These are phyloP conservation scores for Phytophthora multivora DNA, from an alignment of 352 stramenopile genomes.

Conservation along the genomic window DNA sequence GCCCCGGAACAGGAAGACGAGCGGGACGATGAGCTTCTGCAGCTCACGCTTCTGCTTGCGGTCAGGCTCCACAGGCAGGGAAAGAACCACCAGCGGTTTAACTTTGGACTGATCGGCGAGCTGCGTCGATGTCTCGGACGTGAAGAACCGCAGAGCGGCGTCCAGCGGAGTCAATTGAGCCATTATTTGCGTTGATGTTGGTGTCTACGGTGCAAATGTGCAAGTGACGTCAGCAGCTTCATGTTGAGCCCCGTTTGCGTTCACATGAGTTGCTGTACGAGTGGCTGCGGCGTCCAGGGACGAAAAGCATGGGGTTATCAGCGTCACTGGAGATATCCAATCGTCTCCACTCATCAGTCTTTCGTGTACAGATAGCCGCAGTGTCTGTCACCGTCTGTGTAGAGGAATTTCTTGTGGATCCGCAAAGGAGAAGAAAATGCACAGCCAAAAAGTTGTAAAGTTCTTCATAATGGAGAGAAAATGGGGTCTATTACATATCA, in stretches of 20 bases:
- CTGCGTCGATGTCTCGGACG: constrained; percentile 1
- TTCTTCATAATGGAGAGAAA: not conserved
- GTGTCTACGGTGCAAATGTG: constrained; percentile 8
- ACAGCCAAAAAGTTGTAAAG: not conserved
- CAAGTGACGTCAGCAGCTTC: constrained; percentile 16
- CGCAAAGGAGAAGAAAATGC: not conserved
- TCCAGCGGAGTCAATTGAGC: constrained; percentile 19
- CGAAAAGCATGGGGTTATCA: constrained; percentile 15
- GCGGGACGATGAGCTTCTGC: constrained; percentile 48
- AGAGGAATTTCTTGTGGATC: not conserved
- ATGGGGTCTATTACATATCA: constrained; percentile 18
- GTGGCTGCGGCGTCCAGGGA: constrained; percentile 6
- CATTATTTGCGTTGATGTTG: too few species aligned
- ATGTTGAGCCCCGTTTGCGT: constrained; percentile 14
- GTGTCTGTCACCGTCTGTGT: not conserved
- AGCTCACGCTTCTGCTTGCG: constrained; percentile 39
- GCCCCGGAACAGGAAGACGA: constrained; percentile 66
- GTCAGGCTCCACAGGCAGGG: constrained; percentile 18
- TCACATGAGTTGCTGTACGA: constrained; percentile 2
- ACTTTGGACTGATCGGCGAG: constrained; percentile 7
- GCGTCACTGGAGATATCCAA: constrained; percentile 2
- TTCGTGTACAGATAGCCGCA: constrained; percentile 2
- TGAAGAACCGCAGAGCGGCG: constrained; percentile 28
- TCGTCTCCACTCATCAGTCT: not conserved
- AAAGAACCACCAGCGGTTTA: constrained; percentile 32